Conservation (phyloP, 148 eudicot genomes). For the Rhododendron henanense region DNA sequence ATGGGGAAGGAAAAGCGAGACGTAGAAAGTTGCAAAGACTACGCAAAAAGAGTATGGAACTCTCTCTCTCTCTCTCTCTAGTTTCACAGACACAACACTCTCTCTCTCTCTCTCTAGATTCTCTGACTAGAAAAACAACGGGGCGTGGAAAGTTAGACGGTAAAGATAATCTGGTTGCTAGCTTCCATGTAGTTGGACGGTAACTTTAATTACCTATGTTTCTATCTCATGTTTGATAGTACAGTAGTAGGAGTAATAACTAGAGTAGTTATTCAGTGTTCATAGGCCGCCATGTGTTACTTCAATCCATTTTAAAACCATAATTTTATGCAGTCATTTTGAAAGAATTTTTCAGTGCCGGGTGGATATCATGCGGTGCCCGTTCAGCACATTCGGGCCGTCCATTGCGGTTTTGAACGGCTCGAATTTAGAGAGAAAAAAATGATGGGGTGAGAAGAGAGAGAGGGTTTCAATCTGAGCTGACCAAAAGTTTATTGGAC, state of each 20-base stretch:
- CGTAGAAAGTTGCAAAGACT: constrained; percentile 25
- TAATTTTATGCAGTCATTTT: too few relatives aligned
- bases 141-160: constrained; percentile 8
- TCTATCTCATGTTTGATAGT: background rate
- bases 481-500: too few relatives aligned
- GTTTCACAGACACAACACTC: background rate
- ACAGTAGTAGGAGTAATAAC: too few relatives aligned
- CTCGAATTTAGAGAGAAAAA: too few relatives aligned
- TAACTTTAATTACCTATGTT: background rate
- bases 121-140: background rate
- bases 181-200: background rate
- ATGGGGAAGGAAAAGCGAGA: constrained; percentile 14
- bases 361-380: too few relatives aligned
- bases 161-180: background rate
- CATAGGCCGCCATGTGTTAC: background rate
- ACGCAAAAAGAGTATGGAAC: background rate
- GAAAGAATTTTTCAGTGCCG: too few relatives aligned
- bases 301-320: background rate
- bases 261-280: background rate
- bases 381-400: too few relatives aligned
- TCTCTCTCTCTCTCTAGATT: constrained; percentile 19
- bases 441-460: too few relatives aligned
- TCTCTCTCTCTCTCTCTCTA: background rate
- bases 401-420: too few relatives aligned
- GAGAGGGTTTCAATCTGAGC: too few relatives aligned